phyloP scores from a whole-genome alignment of 176 grass and related monocot genomes.

The Themeda triandra region DNA sequence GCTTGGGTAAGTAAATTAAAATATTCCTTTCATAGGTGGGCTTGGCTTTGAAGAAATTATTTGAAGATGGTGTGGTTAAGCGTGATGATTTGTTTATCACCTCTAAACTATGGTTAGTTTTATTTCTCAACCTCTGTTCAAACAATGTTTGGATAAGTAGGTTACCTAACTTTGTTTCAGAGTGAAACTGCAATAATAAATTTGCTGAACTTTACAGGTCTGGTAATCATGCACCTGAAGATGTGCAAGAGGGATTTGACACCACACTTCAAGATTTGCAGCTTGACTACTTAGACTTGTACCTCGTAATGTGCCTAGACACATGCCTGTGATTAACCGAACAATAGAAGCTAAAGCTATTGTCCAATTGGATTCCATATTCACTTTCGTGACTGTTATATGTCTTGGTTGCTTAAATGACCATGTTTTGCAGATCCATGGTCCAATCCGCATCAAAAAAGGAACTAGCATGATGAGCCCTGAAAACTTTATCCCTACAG shows the following conservation, averaged over 20 bases:
- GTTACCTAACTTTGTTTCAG: not conserved
- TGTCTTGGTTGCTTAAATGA: constrained; percentile 5
- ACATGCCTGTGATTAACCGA: not conserved
- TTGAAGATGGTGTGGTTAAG: constrained; percentile 58
- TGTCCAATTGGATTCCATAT: not conserved
- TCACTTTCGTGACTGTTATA: not conserved
- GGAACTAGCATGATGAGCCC: constrained; percentile 14
- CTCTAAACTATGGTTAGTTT: constrained; percentile 72
- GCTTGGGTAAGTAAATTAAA: constrained; percentile 1
- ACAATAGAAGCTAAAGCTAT: not conserved
- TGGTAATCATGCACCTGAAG: constrained; percentile 35
- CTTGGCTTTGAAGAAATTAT: constrained; percentile 62
- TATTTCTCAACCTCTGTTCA: constrained; percentile 6
- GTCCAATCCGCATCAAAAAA: constrained; percentile 39
- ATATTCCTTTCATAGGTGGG: constrained; percentile 46
- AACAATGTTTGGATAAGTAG: not conserved
- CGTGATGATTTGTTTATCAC: constrained; percentile 82
- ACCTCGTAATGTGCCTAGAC: constrained; percentile 27
- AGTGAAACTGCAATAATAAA: not conserved
- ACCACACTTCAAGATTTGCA: constrained; percentile 34
- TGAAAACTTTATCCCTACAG: constrained; percentile 30
- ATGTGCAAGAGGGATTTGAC: constrained; percentile 24
- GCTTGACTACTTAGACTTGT: constrained; percentile 40
- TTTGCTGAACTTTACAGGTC: constrained; percentile 20
- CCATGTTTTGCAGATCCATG: constrained; percentile 34